Evolutionary conservation across 495 filamentous ascomycete genomes (phyloP).

Genomic region (Aspergillus mulundensis): DNA sequence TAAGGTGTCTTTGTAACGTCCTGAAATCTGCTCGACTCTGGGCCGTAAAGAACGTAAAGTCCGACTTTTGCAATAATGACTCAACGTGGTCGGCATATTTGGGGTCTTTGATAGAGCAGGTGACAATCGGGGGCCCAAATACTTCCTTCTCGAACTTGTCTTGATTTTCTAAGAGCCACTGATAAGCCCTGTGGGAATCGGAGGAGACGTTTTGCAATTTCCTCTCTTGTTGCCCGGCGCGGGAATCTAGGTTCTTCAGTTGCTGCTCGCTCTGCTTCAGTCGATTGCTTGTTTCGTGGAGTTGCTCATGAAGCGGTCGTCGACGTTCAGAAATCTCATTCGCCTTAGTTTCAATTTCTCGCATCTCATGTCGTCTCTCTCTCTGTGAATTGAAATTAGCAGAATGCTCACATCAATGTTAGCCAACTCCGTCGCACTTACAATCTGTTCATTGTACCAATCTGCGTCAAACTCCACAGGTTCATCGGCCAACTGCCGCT

Average conservation of each 20-base stretch:
- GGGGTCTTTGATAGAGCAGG: slow-evolving; percentile 74
- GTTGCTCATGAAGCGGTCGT: slow-evolving; percentile 22
- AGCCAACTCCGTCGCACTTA: slow-evolving; percentile 20
- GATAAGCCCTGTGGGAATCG: slow-evolving; percentile 68
- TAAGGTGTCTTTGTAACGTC: slow-evolving; percentile 48
- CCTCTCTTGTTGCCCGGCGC: slow-evolving; percentile 67
- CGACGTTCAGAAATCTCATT: slow-evolving; percentile 27
- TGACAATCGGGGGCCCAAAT: slow-evolving; percentile 79
- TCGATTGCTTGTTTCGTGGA: slow-evolving; percentile 22
- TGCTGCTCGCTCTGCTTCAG: slow-evolving; percentile 42
- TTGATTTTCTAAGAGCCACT: slow-evolving; percentile 72
- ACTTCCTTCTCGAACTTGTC: slow-evolving; percentile 72
- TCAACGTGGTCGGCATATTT: slow-evolving; percentile 73
- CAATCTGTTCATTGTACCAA: slow-evolving; percentile 49
- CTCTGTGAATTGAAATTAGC: slow-evolving; percentile 29
- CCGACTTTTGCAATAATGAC: slow-evolving; percentile 54
- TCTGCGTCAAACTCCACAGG: slow-evolving; percentile 51
- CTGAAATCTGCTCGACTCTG: slow-evolving; percentile 71
- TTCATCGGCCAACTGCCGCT: slow-evolving; percentile 44
- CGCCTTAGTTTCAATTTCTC: slow-evolving; percentile 29
- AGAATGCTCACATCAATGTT: not conserved
- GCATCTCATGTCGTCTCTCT: slow-evolving; percentile 31
- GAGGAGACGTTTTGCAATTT: slow-evolving; percentile 52
- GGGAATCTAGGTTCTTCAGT: slow-evolving; percentile 63
- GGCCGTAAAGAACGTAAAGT: slow-evolving; percentile 70